Evolutionary conservation across 768 basidiomycete genomes (phyloP).

Genomic region (Ramaria sp.): DNA sequence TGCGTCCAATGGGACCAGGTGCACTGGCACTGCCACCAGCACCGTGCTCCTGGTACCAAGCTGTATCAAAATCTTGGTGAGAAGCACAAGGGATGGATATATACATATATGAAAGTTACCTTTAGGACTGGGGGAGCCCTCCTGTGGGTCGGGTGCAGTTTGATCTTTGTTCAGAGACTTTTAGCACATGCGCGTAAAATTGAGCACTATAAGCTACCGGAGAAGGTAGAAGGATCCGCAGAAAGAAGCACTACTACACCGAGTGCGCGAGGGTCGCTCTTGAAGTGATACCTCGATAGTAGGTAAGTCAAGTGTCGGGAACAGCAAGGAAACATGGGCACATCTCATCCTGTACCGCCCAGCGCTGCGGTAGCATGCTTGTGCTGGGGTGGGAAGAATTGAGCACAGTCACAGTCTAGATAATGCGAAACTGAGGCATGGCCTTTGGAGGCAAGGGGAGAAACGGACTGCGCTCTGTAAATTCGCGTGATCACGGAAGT

Average conservation of each 20-base stretch:
- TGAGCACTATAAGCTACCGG: conserved; percentile 34
- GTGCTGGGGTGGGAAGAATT: conserved; percentile 54
- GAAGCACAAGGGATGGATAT: neutral
- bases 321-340: conserved; percentile 23
- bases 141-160: conserved; percentile 14
- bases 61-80: conserved; percentile 25
- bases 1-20: conserved; percentile 44
- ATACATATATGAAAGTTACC: conserved; percentile 30
- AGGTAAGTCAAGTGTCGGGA: conserved; percentile 7
- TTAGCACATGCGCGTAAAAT: conserved; percentile 26
- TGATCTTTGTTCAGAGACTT: neutral
- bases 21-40: conserved; percentile 45
- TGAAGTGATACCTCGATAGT: neutral
- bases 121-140: conserved; percentile 70
- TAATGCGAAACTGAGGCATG: neutral
- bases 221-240: conserved; percentile 48
- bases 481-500: conserved; percentile 61
- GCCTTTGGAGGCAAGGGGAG: neutral
- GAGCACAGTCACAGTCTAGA: conserved; percentile 48
- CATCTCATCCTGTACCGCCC: conserved; percentile 53
- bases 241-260: conserved; percentile 55
- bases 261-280: conserved; percentile 50
- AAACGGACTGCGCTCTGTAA: conserved; percentile 50
- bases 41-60: conserved; percentile 77
- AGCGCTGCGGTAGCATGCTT: conserved; percentile 36